Percentiles rank a stretch among this genome's conserved stretches.
Conservation (phyloP, 106 monocot genomes). For the Hemerocallis citrina region DNA sequence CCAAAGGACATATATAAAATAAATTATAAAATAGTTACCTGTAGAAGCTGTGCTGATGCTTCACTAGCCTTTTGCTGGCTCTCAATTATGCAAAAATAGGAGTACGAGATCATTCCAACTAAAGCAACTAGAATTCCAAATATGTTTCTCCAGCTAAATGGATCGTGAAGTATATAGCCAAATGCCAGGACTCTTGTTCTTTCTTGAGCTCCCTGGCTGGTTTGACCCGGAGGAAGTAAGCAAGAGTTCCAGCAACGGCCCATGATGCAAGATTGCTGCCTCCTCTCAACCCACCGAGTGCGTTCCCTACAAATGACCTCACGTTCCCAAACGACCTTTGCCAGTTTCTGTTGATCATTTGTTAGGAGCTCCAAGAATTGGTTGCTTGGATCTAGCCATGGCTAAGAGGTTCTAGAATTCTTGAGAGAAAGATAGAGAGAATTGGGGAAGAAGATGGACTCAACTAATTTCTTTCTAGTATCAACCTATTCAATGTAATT, state of each 20-base stretch:
- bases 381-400: no score
- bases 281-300: conserved; percentile 76
- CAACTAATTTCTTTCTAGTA: no score
- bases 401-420: no score
- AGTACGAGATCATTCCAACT: conserved; percentile 57
- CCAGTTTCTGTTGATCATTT: conserved; percentile 56
- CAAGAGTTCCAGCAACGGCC: conserved; percentile 88
- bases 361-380: no score
- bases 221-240: conserved; percentile 89
- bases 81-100: conserved; percentile 41
- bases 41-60: conserved; percentile 18
- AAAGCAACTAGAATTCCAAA: conserved; percentile 56
- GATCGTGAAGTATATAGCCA: conserved; percentile 67
- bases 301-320: conserved; percentile 75
- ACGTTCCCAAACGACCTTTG: conserved; percentile 48
- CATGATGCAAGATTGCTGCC: conserved; percentile 77
- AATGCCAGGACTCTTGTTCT: conserved; percentile 74
- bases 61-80: conserved; percentile 54
- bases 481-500: no score
- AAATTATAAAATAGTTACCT: no score
- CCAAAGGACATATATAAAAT: no score
- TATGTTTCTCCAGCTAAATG: conserved; percentile 72
- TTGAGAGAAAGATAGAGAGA: no score
- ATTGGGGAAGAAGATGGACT: no score
- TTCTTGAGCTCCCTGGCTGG: conserved; percentile 66